These are phyloP conservation scores for Fusarium aywerte DNA, from an alignment of 2,329 filamentous ascomycete genomes.

Conservation along the genomic window DNA sequence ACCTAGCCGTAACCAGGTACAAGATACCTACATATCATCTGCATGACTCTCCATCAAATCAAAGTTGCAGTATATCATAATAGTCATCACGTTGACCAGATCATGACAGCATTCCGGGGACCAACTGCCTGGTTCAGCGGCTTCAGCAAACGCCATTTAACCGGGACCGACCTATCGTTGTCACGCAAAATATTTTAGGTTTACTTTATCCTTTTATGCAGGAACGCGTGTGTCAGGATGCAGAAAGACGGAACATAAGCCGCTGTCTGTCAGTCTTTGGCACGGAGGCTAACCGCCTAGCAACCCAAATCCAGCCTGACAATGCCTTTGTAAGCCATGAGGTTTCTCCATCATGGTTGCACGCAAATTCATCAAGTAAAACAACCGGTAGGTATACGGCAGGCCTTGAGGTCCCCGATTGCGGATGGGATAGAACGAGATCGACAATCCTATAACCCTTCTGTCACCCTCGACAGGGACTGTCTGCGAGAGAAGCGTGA, in stretches of 20 bases:
- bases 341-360: background rate
- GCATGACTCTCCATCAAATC: no score
- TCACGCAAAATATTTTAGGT: background rate
- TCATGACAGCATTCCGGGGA: conserved; percentile 24
- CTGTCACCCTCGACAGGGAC: background rate
- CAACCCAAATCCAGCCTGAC: conserved; percentile 33
- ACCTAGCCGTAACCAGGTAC: no score
- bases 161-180: background rate
- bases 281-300: conserved; percentile 34
- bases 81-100: background rate
- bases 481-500: background rate
- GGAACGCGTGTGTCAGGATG: conserved; percentile 13
- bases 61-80: background rate
- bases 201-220: conserved; percentile 15
- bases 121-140: conserved; percentile 2
- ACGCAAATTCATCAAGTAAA: background rate
- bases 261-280: conserved; percentile 11
- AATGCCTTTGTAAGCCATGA: conserved; percentile 19
- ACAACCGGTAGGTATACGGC: background rate
- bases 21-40: no score
- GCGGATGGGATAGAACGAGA: conserved; percentile 7
- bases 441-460: conserved; percentile 26
- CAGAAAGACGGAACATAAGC: conserved; percentile 13
- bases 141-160: background rate
- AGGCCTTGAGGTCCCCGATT: conserved; percentile 5